Evolutionary conservation across 805 yeast genomes (phyloP), one percentile per base, ranked within the genome.

Genomic region (Spathaspora arborariae): DNA sequence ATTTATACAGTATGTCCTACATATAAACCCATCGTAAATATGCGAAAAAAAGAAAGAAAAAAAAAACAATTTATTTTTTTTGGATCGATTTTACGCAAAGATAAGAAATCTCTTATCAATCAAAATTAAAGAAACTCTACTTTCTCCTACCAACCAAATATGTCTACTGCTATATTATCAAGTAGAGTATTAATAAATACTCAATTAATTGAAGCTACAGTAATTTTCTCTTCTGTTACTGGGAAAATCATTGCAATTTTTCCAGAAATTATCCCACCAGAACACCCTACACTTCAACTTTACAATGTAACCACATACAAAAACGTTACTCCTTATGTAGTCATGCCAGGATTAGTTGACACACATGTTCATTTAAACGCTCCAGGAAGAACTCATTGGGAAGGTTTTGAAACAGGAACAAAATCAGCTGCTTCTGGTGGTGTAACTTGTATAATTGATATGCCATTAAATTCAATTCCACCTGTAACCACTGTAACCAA

Each of bases 341-440:
- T 91, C 10, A 70, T 92, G 72, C 97, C 98, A 0, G 98, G 98
- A 0, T 75, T 91, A 24, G 95, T 91, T 3, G 98, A 91, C 59
- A 79, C 96, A 4, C 98, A 91, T 63, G 98, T 91, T 20, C 98
- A 91, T 59, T 70, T 91, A 55, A 92, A 92, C 63, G 98, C 92
- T 59, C 97, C 98, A 0, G 98, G 98, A n/a, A 73, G 97, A 56
- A 91, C 97, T 1, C 96, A 90, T 51, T 91, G 98, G 98, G 98
- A 91, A 65, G 98, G 98, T 1, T 91, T 92, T 62, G 96, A 83
- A n/a, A 85, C 96, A 0, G 98, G 98, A 0, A 91, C 98, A 0
- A 84, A 84, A 60, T 87, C 96, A 2, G 97, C 97, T 0, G 96
- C 96, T 0, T 76, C 91, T 10, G 98, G 98, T 15, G 98, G 98